Base-by-base conservation (phyloP, 805 yeast genomes). In the Saccharomyces paradoxus region DNA sequence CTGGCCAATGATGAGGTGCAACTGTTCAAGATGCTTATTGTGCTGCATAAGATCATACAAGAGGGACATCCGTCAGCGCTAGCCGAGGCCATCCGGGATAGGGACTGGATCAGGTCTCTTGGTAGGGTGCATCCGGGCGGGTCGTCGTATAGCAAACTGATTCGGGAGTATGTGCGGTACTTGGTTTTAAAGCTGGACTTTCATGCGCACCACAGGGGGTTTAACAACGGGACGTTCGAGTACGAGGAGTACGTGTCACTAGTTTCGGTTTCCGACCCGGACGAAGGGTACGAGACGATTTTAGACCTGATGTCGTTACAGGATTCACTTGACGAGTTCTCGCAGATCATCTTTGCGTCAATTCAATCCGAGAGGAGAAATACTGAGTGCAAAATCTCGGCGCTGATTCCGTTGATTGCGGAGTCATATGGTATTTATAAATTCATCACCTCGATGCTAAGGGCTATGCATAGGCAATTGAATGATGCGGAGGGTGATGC, bases 51-150 rank as follows among this genome's bases (percentile, higher is more conserved):
- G 64, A 92, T 94, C 5, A 73, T 92, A n/a, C 98, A 94, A 69
- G 99, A 92, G 71, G 99, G 99, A n/a, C 98, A 92, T 68, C 89
- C 89, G 13, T 79, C 88, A 28, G 83, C 89, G 5, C 73, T 92
- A 63, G 77, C 81, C 51, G 97, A 89, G 63, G 97, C 89, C 1
- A 86, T 82, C 63, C 77, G 82, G 57, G 89, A 90, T 67, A 74
- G 83, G 51, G 86, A 83, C 52, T 92, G 95, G 84, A 76, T 92
- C 50, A 81, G 83, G 53, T 80, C 90, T 17, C 75, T 94, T 54
- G 85, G 84, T 1, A 77, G 89, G 46, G 76, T 81, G 10, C 68
- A 71, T 41, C 68, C 66, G 24, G 72, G 73, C n/a, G 76, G 72
- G 30, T 75, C 78, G 0, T 73, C 82, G 24, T 90, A 88, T 64